Percentiles rank a stretch among this genome's conserved stretches.
Evolutionary conservation across 208 protist species (phyloP).

Genomic region (Acanthamoeba healyi): DNA sequence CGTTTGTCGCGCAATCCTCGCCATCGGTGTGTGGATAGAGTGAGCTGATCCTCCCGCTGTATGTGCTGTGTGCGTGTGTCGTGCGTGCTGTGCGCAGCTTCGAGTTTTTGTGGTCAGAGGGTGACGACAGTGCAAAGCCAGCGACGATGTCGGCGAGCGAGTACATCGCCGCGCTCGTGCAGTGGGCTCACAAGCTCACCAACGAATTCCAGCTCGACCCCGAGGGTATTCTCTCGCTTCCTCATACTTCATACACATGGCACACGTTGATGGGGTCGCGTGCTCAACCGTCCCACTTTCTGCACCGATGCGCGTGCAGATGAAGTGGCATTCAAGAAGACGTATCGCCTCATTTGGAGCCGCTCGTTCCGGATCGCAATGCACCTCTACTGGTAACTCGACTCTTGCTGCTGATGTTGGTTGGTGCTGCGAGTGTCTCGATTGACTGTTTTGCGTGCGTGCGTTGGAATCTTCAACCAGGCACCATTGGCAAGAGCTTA

Average conservation of each 20-base stretch:
- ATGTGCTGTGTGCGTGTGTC: too few species aligned
- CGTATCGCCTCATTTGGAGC: conserved; percentile 35
- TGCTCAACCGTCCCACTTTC: too few species aligned
- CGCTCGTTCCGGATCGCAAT: conserved; percentile 23
- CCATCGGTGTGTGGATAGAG: too few species aligned
- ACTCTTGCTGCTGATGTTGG: too few species aligned
- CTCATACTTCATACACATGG: too few species aligned
- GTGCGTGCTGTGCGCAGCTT: not conserved
- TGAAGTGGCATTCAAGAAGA: conserved; percentile 13
- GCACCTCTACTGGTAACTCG: not conserved
- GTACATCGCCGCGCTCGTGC: not conserved
- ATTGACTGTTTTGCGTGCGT: too few species aligned
- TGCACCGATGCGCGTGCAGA: not conserved
- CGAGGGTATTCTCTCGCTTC: not conserved
- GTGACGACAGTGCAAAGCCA: not conserved
- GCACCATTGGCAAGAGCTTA: not conserved
- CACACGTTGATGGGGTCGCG: too few species aligned
- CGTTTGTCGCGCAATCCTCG: not conserved
- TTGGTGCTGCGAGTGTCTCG: too few species aligned
- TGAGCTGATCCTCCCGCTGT: too few species aligned
- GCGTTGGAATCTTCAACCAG: not conserved
- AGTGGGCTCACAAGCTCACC: conserved; percentile 20
- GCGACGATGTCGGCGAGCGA: not conserved
- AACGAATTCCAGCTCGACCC: not conserved
- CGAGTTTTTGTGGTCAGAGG: conserved; percentile 49